Evolutionary conservation across 768 basidiomycete species (phyloP), one percentile per base, ranked within the genome.

Genomic region (Leucosporidium yakuticum): DNA sequence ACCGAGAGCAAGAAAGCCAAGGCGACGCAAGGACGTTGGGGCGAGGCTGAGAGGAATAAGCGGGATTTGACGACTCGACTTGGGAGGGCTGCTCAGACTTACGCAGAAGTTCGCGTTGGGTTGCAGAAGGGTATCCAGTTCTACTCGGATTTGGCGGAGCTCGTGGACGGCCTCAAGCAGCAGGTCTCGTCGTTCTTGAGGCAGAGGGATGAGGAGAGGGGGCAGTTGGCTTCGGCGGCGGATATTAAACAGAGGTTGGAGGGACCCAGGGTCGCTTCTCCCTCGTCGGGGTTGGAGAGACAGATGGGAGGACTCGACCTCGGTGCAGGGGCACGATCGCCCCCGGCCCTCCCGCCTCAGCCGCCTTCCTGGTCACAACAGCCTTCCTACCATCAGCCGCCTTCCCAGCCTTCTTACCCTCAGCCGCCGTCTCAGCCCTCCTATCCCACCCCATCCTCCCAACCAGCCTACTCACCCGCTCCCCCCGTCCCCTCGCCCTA

Each of bases 51-150:
- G 76, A 86, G 85, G 76, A 82, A 82, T 72, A 88, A 90, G 79
- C 87, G 86, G 73, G 90, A 93, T 31, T 82, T 85, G 8, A 83
- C 88, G 25, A 81, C 84, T 61, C 81, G 87, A 56, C 88, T 96
- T 72, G 84, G 83, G 4, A 81, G 83, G n/a, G 88, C 90, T 1
- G 83, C 88, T 31, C 91, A 93, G 74, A 84, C 84, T 11, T 97
- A 93, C 77, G 86, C 87, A 82, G 90, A 96, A 78, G 87, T 92
- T 44, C 82, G 88, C 11, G 88, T 89, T 76, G 93, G 93, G 21
- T 77, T 94, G 60, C 32, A 27, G 47, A 94, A 93, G 77, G 95
- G 94, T 0, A 80, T 91, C 2, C 85, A 88, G 54, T 99, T 95
- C 79, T 97, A 99, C 77, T 82, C 81, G 9, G 90, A 94, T 70